phyloP scores from a whole-genome alignment of 2,329 filamentous ascomycete species.

The Parafenestella ontariensis region DNA sequence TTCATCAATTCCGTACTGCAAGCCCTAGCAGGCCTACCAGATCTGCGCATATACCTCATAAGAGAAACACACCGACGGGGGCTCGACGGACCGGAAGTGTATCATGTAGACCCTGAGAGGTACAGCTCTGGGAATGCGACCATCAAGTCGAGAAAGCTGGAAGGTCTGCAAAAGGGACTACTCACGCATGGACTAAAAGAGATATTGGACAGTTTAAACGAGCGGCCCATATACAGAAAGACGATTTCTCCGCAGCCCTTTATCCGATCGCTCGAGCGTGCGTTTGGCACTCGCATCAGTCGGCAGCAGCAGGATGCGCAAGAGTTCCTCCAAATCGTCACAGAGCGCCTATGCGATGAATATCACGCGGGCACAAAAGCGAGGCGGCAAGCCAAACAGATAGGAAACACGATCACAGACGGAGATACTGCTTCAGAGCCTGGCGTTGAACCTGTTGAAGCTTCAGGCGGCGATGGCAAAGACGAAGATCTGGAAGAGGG shows the following conservation, averaged over 20 bases:
- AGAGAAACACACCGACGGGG: slow-evolving; percentile 84
- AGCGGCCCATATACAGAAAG: slow-evolving; percentile 91
- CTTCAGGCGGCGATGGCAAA: slow-evolving; percentile 37
- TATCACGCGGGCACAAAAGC: slow-evolving; percentile 85
- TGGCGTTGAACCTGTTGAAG: slow-evolving; percentile 26
- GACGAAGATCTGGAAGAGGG: slow-evolving; percentile 38
- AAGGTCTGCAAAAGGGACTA: slow-evolving; percentile 75
- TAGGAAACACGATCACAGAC: slow-evolving; percentile 25
- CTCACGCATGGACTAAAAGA: slow-evolving; percentile 90
- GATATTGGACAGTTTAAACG: slow-evolving; percentile 89
- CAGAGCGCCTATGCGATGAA: slow-evolving; percentile 91
- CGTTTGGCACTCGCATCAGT: slow-evolving; percentile 89
- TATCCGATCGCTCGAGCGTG: slow-evolving; percentile 80
- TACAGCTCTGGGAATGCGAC: slow-evolving; percentile 50
- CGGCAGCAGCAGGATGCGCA: slow-evolving; percentile 97
- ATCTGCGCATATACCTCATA: slow-evolving; percentile 90
- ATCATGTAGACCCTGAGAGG: slow-evolving; percentile 65
- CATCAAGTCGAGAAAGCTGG: slow-evolving; percentile 57
- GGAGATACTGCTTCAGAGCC: slow-evolving; percentile 26
- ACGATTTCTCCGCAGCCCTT: slow-evolving; percentile 89
- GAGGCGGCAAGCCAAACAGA: slow-evolving; percentile 62
- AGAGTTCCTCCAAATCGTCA: slow-evolving; percentile 93
- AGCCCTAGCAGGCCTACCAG: slow-evolving; percentile 86
- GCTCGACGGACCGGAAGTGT: slow-evolving; percentile 79
- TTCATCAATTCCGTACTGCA: slow-evolving; percentile 94